Evolutionary conservation across 1,284 basidiomycete genomes (phyloP).

Genomic region (Ustilago hordei): DNA sequence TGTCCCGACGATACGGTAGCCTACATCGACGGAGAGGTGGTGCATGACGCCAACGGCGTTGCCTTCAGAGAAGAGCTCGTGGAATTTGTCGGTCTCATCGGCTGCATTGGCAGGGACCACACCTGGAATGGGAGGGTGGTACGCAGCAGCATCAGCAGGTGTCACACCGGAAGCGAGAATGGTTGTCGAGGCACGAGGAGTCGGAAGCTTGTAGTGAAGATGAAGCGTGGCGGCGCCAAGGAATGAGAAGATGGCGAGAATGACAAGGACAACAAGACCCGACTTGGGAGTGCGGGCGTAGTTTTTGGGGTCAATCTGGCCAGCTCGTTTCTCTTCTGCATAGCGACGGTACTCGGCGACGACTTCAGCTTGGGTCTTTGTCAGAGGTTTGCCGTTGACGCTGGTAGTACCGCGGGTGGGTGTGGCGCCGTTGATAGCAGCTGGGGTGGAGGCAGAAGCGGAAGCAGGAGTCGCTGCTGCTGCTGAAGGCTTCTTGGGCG

Average conservation of each 20-base stretch:
- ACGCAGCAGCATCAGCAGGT: slow-evolving; percentile 42
- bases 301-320: slow-evolving; percentile 41
- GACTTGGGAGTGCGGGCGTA: slow-evolving; percentile 51
- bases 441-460: slow-evolving; percentile 4
- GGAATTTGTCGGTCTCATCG: slow-evolving; percentile 27
- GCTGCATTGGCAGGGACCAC: slow-evolving; percentile 26
- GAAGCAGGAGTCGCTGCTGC: slow-evolving; percentile 4
- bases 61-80: slow-evolving; percentile 60
- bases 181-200: slow-evolving; percentile 47
- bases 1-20: slow-evolving; percentile 92
- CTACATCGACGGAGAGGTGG: slow-evolving; percentile 78
- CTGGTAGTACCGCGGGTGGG: slow-evolving; percentile 6
- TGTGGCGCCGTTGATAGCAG: slow-evolving; percentile 17
- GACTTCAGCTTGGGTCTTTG: slow-evolving; percentile 5
- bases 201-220: slow-evolving; percentile 65
- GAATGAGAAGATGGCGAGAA: slow-evolving; percentile 36
- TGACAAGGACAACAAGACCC: slow-evolving; percentile 33
- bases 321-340: slow-evolving; percentile 24
- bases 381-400: slow-evolving; percentile 22
- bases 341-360: slow-evolving; percentile 30
- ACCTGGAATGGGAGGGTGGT: slow-evolving; percentile 33
- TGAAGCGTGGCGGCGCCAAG: slow-evolving; percentile 51
- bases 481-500: slow-evolving; percentile 41
- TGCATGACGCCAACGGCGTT: slow-evolving; percentile 63
- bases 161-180: slow-evolving; percentile 40